phyloP scores from a whole-genome alignment of 495 filamentous ascomycete species.

The Neurospora tetrasperma region DNA sequence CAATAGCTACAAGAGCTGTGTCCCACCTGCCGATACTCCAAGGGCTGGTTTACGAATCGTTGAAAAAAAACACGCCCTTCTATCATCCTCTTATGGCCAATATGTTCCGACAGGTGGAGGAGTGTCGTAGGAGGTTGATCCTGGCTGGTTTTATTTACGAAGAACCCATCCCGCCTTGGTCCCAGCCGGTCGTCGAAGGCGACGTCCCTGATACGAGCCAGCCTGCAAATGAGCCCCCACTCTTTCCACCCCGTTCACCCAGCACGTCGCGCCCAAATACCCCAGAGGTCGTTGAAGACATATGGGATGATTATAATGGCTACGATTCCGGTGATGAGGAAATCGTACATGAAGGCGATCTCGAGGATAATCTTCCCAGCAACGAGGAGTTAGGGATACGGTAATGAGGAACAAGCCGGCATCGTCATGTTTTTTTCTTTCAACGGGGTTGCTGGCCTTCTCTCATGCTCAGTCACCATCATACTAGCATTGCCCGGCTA shows the following conservation, averaged over 20 bases:
- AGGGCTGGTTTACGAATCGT: neutral
- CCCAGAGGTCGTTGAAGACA: neutral
- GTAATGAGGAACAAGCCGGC: neutral
- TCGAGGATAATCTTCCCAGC: neutral
- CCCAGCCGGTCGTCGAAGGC: neutral
- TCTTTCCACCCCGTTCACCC: neutral
- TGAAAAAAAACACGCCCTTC: neutral
- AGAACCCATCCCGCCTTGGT: neutral
- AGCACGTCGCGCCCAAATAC: neutral
- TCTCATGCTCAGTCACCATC: neutral
- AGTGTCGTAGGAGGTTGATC: neutral
- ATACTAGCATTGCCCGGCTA: neutral
- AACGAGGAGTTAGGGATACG: neutral
- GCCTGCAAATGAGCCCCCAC: neutral
- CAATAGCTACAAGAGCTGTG: neutral
- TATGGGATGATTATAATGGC: neutral
- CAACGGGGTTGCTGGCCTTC: fast-evolving
- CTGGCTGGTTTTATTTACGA: neutral
- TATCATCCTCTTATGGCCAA: neutral
- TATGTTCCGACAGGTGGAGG: neutral
- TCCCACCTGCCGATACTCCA: neutral
- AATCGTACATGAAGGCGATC: neutral
- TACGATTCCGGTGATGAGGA: neutral
- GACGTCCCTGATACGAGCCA: neutral
- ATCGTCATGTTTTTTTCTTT: neutral